Evolutionary conservation across 768 basidiomycete species (phyloP), one percentile per base, ranked within the genome.

Genomic region (Lanmaoa pseudosensibilis): DNA sequence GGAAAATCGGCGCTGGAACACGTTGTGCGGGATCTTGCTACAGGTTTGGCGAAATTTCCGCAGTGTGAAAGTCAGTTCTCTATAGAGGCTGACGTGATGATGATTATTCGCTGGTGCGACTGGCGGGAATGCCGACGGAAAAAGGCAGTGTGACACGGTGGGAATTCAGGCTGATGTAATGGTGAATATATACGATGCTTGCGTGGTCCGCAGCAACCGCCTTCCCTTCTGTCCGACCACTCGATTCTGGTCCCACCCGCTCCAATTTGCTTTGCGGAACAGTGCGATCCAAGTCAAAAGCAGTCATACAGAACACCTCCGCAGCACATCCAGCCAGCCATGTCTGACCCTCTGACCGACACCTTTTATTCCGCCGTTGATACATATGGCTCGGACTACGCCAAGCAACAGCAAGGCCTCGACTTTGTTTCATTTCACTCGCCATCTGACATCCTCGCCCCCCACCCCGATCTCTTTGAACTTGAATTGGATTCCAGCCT

Each of bases 391-490:
- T 65, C 72, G 37, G 72, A 73, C 57, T 73, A 70, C 72, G 60
- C 68, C 61, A 74, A 74, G 70, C 73, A 73, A 46, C 69, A 62
- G 61, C 71, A 80, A 67, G 75, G 75, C 73, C 76, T 83, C 70
- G 83, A 83, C 73, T 86, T 87, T 77, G 79, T 83, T 74, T 85
- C 85, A 69, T 86, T 86, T 74, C 82, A 83, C 66, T 78, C 82
- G 59, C 80, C 84, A 62, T 77, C 82, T 56, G 88, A 90, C 75
- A 81, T 88, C 74, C 78, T 84, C 65, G 88, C 87, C 51, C 88
- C 90, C 43, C 83, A 87, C 67, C 87, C 88, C 58, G 90, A 92
- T 78, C 79, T 84, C 60, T 92, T 93, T 76, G 91, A 92, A 70
- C 81, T 82, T 50, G 91, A 93, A 74, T 81, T 93, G 66, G 90